Conservation (phyloP, 805 yeast species). For the Candida silvicultrix region DNA sequence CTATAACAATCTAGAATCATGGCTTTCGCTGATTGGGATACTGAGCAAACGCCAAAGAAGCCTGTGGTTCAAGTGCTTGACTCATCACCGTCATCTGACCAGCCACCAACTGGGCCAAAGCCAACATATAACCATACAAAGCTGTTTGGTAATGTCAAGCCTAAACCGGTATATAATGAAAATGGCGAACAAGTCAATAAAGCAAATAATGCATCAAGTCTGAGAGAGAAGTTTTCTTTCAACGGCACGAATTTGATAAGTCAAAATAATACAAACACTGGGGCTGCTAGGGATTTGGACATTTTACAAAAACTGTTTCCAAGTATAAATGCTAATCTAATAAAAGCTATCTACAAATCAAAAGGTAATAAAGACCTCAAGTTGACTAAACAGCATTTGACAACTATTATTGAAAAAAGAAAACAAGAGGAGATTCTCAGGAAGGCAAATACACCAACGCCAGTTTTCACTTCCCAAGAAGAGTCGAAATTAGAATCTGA, state of each 20-base stretch:
- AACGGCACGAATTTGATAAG: slow-evolving; percentile 21
- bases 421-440: slow-evolving; percentile 15
- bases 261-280: slow-evolving; percentile 6
- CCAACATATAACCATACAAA: slow-evolving; percentile 10
- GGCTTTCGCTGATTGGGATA: slow-evolving; percentile 7
- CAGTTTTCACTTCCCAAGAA: background rate
- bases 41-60: slow-evolving; percentile 14
- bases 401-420: slow-evolving; percentile 24
- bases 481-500: background rate
- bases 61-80: slow-evolving; percentile 42
- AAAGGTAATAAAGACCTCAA: slow-evolving; percentile 28
- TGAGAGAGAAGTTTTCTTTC: slow-evolving; percentile 39
- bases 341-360: slow-evolving; percentile 32
- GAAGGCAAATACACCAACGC: background rate
- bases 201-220: slow-evolving; percentile 9
- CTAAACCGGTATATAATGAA: slow-evolving; percentile 4
- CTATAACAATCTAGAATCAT: no score
- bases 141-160: slow-evolving; percentile 10
- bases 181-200: slow-evolving; percentile 1
- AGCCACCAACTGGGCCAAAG: slow-evolving; percentile 15
- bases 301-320: slow-evolving; percentile 24
- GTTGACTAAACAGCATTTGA: slow-evolving; percentile 26
- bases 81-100: slow-evolving; percentile 34
- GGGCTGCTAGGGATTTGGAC: slow-evolving; percentile 14
- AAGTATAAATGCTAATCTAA: slow-evolving; percentile 26